phyloP scores from a whole-genome alignment of 2,329 filamentous ascomycete species.

The Zarea fungicola region DNA sequence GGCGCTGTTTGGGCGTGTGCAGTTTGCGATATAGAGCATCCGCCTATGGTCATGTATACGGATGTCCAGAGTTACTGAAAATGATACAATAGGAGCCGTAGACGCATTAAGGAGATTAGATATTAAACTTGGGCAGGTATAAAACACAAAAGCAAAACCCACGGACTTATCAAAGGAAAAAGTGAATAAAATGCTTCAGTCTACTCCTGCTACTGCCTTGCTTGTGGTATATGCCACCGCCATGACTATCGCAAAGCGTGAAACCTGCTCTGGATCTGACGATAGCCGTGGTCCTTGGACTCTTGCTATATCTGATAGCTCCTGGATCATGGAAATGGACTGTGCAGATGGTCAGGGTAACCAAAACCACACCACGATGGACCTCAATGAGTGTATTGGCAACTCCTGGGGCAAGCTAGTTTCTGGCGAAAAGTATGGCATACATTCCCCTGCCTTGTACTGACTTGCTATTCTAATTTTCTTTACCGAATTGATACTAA shows the following conservation, averaged over 20 bases:
- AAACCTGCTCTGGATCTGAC: not conserved
- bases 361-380: not conserved
- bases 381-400: not conserved
- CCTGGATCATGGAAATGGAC: not conserved
- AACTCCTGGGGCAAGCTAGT: not conserved
- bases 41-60: conserved; percentile 19
- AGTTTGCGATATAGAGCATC: conserved; percentile 27
- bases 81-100: no score
- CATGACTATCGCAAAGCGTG: no score
- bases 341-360: not conserved
- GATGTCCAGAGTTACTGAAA: no score
- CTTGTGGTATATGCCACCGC: no score
- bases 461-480: no score
- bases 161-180: no score
- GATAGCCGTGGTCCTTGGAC: not conserved
- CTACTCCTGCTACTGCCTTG: no score
- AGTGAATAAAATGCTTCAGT: not conserved
- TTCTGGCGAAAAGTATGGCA: not conserved
- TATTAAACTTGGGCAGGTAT: no score
- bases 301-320: not conserved
- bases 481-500: no score
- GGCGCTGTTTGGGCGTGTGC: conserved; percentile 35
- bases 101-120: no score
- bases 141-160: no score
- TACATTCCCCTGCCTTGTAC: not conserved